These are phyloP conservation scores for Sphagnum magellanicum DNA, from an alignment of 228 moss, liverwort and hornwort genomes.

Conservation along the genomic window DNA sequence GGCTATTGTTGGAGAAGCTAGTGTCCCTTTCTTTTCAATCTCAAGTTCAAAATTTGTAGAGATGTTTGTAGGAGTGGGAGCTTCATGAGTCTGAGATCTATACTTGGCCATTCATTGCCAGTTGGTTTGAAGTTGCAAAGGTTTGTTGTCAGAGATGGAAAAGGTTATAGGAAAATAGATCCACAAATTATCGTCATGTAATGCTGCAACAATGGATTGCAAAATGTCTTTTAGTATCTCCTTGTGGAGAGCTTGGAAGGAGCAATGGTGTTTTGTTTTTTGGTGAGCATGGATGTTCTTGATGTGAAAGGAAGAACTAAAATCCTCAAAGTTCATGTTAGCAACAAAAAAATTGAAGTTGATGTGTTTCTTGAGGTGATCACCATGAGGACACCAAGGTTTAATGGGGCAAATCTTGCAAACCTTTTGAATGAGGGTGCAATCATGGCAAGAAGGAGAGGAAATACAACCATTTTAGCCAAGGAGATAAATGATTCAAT, in stretches of 20 bases:
- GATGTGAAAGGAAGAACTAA: constrained; percentile 4
- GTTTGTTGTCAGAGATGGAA: not conserved
- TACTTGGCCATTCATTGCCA: not conserved
- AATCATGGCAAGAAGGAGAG: not conserved
- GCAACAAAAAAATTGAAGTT: constrained; percentile 4
- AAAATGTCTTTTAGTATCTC: not conserved
- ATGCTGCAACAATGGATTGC: not conserved
- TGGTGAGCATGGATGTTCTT: constrained; percentile 1
- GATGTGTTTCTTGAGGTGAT: constrained; percentile 2
- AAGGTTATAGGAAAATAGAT: not conserved
- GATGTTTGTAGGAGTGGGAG: constrained; percentile 11
- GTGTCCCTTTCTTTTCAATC: constrained; percentile 5
- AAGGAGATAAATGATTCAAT: constrained; percentile 2
- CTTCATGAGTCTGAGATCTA: not conserved
- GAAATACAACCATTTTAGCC: not conserved
- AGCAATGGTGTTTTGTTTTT: too few species aligned
- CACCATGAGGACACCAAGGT: constrained; percentile 4
- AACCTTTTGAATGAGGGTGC: constrained; percentile 8
- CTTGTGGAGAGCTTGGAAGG: too few species aligned
- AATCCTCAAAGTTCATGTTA: constrained; percentile 5
- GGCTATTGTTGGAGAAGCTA: constrained; percentile 6
- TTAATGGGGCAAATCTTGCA: constrained; percentile 3
- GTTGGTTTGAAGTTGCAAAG: not conserved
- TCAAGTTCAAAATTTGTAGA: constrained; percentile 1
- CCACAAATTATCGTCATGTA: not conserved